Conservation (phyloP, 2,329 filamentous ascomycete species). For the Xylariaceae sp. region DNA sequence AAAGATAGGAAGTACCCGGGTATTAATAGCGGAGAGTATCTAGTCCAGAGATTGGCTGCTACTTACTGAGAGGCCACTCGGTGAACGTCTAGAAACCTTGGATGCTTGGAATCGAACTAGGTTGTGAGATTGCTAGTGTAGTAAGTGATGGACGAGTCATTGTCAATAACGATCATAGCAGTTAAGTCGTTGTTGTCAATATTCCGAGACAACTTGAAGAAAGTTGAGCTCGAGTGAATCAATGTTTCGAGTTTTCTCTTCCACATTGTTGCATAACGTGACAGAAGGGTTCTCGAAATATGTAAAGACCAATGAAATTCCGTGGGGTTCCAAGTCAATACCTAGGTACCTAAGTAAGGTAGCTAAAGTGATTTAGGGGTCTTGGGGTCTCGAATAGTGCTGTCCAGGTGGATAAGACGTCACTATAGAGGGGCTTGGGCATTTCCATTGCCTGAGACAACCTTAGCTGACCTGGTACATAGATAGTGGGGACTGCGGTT, state of each 20-base stretch:
- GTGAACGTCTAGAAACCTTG: neutral
- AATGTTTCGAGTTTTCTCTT: too few relatives aligned
- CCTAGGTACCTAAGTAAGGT: too few relatives aligned
- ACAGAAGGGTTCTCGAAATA: too few relatives aligned
- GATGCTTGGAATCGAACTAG: neutral
- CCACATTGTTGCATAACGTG: too few relatives aligned
- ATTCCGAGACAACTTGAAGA: too few relatives aligned
- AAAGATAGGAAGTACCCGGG: slow-evolving; percentile 78
- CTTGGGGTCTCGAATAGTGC: slow-evolving; percentile 5
- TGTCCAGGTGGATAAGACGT: slow-evolving; percentile 28
- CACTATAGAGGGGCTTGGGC: slow-evolving; percentile 27
- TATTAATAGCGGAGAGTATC: slow-evolving; percentile 81
- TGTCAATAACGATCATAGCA: too few relatives aligned
- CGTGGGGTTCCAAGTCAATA: neutral
- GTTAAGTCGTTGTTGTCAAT: too few relatives aligned
- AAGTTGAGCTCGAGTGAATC: too few relatives aligned
- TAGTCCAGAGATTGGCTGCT: slow-evolving; percentile 77
- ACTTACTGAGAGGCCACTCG: slow-evolving; percentile 62
- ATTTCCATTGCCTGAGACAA: neutral
- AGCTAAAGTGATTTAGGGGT: slow-evolving; percentile 12
- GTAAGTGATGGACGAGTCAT: too few relatives aligned
- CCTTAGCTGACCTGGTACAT: neutral
- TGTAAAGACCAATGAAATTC: too few relatives aligned
- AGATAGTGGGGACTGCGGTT: slow-evolving; percentile 11
- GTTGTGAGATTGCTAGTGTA: too few relatives aligned